These are phyloP conservation scores for Elongisporangium senticosum DNA, from an alignment of 352 stramenopile species.

Conservation along the genomic window DNA sequence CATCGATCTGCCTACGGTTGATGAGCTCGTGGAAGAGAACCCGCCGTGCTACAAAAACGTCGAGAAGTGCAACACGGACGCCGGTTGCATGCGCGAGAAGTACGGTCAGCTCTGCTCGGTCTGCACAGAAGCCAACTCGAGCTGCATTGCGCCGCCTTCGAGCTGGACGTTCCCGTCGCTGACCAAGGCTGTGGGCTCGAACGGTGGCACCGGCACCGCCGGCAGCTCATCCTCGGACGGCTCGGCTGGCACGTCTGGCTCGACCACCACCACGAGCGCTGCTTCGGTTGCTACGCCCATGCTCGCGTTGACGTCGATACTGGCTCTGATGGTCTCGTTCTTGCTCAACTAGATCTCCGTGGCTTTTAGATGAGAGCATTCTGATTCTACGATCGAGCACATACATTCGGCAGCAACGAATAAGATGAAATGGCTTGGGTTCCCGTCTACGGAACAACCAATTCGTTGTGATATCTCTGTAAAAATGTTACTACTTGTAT, in stretches of 20 bases:
- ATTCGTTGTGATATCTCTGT: not conserved
- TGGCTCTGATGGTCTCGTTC: not conserved
- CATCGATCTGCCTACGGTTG: slow-evolving; percentile 39
- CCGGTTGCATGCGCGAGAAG: slow-evolving; percentile 53
- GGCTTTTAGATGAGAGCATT: not conserved
- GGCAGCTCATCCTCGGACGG: slow-evolving; percentile 7
- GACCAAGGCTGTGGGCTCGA: slow-evolving; percentile 39
- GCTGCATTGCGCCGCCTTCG: slow-evolving; percentile 32
- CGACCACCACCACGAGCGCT: not conserved
- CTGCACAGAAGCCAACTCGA: slow-evolving; percentile 26
- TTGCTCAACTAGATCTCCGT: not conserved
- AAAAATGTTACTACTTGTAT: not conserved
- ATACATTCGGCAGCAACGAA: not conserved
- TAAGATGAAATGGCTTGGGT: not conserved
- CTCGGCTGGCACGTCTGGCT: not conserved
- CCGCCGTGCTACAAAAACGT: slow-evolving; percentile 65
- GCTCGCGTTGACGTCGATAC: not conserved
- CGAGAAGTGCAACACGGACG: slow-evolving; percentile 41
- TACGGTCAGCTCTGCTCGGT: slow-evolving; percentile 59
- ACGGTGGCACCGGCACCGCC: slow-evolving; percentile 37
- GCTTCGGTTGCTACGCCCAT: not conserved
- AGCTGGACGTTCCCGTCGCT: slow-evolving; percentile 46
- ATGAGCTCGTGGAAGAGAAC: slow-evolving; percentile 47
- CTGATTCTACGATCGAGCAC: not conserved
- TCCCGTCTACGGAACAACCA: not conserved